Evolutionary conservation across 2,329 filamentous ascomycete genomes (phyloP).

Genomic region (Fusarium abutilonis): DNA sequence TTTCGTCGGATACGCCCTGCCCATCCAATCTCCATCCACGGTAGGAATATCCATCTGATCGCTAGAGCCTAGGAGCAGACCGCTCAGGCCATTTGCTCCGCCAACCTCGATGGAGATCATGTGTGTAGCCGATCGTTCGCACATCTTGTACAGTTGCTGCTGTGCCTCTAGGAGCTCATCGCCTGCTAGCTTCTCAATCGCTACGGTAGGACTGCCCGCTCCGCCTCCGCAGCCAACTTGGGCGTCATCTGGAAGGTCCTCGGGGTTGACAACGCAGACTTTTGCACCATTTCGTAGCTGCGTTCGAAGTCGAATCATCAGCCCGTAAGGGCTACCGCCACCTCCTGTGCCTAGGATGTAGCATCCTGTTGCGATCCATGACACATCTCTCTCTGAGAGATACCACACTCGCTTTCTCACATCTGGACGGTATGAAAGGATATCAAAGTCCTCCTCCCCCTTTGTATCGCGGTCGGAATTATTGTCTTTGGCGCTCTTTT

Average conservation of each 20-base stretch:
- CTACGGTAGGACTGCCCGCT: constrained; percentile 68
- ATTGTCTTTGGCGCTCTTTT: constrained; percentile 23
- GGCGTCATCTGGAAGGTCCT: constrained; percentile 61
- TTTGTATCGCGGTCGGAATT: constrained; percentile 1
- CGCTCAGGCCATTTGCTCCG: constrained; percentile 71
- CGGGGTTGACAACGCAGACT: constrained; percentile 62
- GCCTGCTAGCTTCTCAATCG: constrained; percentile 67
- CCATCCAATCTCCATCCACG: constrained; percentile 68
- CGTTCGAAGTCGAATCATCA: constrained; percentile 61
- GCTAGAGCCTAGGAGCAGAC: constrained; percentile 65
- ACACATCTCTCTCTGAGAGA: constrained; percentile 66
- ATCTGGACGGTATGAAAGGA: constrained; percentile 59
- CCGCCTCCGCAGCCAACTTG: constrained; percentile 66
- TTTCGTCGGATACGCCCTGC: constrained; percentile 63
- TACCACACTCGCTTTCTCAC: constrained; percentile 64
- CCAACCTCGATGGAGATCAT: constrained; percentile 73
- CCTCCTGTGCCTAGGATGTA: constrained; percentile 71
- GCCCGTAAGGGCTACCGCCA: constrained; percentile 64
- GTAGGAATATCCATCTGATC: constrained; percentile 61
- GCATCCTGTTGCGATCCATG: constrained; percentile 66
- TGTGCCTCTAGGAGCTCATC: constrained; percentile 65
- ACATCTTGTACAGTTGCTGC: constrained; percentile 62
- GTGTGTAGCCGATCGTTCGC: constrained; percentile 59
- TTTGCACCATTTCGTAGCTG: constrained; percentile 61
- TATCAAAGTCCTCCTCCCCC: constrained; percentile 45